Evolutionary conservation across 371 early-diverging fungal genomes (phyloP).

Genomic region (Apophysomyces sp.): DNA sequence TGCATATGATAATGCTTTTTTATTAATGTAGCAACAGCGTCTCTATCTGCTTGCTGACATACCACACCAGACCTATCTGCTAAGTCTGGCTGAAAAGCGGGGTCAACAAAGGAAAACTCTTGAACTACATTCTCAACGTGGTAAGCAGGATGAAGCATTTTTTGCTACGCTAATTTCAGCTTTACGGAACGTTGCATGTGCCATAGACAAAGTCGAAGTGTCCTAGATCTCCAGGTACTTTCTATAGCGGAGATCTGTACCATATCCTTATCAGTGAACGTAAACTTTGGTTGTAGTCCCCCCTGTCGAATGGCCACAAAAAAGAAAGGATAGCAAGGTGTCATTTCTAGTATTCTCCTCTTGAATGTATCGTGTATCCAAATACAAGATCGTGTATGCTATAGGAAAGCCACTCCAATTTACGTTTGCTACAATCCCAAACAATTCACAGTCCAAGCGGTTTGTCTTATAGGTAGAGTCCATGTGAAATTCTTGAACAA

Average conservation of each 20-base stretch:
- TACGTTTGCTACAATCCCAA: background rate
- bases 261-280: slow-evolving; percentile 2
- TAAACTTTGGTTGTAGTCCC: background rate
- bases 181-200: background rate
- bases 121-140: background rate
- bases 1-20: too few relatives aligned
- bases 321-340: too few relatives aligned
- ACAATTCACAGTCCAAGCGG: background rate
- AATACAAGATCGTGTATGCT: background rate
- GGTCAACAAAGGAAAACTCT: background rate
- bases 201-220: background rate
- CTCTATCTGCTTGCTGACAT: too few relatives aligned
- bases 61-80: background rate
- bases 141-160: background rate
- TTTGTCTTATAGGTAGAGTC: slow-evolving; percentile 4
- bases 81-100: background rate
- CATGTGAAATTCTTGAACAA: slow-evolving; percentile 3
- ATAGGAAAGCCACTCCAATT: slow-evolving; percentile 1
- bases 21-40: too few relatives aligned
- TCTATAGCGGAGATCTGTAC: background rate
- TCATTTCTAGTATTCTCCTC: too few relatives aligned
- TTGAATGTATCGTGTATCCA: background rate
- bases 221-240: background rate
- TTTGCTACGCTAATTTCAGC: background rate
- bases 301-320: too few relatives aligned